A percentile compares a stretch with the other conserved stretches of the same genome.
These are phyloP conservation scores for Kluyveromyces aestuarii DNA, from an alignment of 805 yeast genomes.

Conservation along the genomic window DNA sequence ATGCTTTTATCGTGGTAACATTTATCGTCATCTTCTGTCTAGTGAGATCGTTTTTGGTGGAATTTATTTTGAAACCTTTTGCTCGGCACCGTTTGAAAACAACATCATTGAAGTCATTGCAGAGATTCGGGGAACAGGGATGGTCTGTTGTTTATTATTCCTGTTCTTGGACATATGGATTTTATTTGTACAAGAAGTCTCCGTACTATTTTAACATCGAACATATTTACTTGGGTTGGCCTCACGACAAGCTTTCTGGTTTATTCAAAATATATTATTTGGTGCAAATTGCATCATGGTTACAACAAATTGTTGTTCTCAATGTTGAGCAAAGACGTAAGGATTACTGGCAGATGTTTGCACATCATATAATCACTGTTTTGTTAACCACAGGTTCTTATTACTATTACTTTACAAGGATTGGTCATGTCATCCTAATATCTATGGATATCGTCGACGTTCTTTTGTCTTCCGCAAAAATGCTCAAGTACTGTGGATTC, in stretches of 20 bases:
- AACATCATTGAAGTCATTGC: constrained; percentile 39
- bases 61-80: constrained; percentile 46
- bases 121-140: constrained; percentile 79
- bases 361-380: constrained; percentile 80
- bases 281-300: constrained; percentile 65
- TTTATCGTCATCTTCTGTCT: constrained; percentile 50
- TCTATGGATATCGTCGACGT: constrained; percentile 83
- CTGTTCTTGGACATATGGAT: constrained; percentile 47
- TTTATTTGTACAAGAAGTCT: constrained; percentile 45
- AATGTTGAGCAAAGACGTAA: constrained; percentile 73
- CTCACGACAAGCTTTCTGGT: constrained; percentile 49
- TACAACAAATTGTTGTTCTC: constrained; percentile 69
- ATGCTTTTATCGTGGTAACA: constrained; percentile 42
- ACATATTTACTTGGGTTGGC: constrained; percentile 61
- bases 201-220: constrained; percentile 52
- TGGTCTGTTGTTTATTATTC: constrained; percentile 63
- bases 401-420: constrained; percentile 56
- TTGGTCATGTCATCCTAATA: constrained; percentile 70
- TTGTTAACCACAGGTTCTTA: constrained; percentile 63
- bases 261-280: constrained; percentile 62
- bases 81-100: constrained; percentile 38
- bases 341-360: constrained; percentile 79
- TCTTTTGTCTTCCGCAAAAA: constrained; percentile 60
- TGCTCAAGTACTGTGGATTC: constrained; percentile 64
- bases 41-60: constrained; percentile 53